These are phyloP conservation scores for Petunia secreta DNA, from an alignment of 257 asterid genomes.

Conservation along the genomic window DNA sequence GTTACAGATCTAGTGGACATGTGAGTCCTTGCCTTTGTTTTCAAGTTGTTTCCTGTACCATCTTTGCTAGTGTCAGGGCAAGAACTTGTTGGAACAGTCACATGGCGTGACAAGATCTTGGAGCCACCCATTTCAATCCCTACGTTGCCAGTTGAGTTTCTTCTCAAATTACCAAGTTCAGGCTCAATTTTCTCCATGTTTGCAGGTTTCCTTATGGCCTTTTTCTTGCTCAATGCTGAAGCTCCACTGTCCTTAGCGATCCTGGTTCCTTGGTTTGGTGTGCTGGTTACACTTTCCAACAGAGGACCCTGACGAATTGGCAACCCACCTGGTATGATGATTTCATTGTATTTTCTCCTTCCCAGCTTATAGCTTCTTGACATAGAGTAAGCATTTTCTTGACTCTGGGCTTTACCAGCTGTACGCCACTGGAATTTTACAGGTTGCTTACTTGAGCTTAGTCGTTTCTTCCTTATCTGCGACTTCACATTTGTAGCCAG, in stretches of 20 bases:
- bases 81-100: constrained; percentile 36
- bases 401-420: constrained; percentile 7
- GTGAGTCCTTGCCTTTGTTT: constrained; percentile 20
- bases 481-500: constrained; percentile 16
- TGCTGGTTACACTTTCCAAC: neutral
- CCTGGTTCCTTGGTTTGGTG: neutral
- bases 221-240: constrained; percentile 11
- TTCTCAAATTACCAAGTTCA: constrained; percentile 24
- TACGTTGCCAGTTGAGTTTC: constrained; percentile 32
- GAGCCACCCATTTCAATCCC: constrained; percentile 1
- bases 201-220: constrained; percentile 20
- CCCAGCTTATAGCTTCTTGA: constrained; percentile 14
- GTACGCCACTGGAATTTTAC: neutral
- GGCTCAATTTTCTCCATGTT: constrained; percentile 21
- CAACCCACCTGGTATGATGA: neutral
- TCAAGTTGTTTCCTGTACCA: neutral
- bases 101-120: constrained; percentile 32
- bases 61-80: constrained; percentile 32
- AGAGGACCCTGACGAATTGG: neutral
- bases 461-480: constrained; percentile 20
- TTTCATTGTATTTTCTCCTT: neutral
- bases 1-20: constrained; percentile 9
- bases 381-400: constrained; percentile 9
- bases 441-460: constrained; percentile 10
- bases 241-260: neutral